phyloP scores from a whole-genome alignment of 495 filamentous ascomycete genomes.

The Hamigera avellanea region DNA sequence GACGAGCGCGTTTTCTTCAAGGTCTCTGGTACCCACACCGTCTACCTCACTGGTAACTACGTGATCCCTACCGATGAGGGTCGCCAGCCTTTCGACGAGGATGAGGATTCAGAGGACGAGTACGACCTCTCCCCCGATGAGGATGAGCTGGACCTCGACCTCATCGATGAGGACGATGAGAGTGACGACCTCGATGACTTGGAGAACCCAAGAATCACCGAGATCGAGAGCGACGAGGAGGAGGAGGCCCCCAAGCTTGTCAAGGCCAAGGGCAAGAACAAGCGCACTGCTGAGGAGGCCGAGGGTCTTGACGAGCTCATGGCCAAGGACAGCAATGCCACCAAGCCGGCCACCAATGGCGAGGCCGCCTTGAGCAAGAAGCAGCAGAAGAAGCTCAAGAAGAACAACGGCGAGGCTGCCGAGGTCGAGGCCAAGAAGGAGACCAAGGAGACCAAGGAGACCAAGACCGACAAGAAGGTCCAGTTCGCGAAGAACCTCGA shows the following conservation, averaged over 20 bases:
- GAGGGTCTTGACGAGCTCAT: conserved; percentile 63
- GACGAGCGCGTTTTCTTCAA: conserved; percentile 84
- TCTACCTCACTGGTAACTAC: conserved; percentile 95
- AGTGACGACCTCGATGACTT: conserved; percentile 77
- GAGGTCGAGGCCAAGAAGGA: conserved; percentile 44
- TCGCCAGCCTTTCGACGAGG: conserved; percentile 41
- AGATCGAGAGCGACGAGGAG: conserved; percentile 77
- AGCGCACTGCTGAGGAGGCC: conserved; percentile 59
- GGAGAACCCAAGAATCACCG: conserved; percentile 68
- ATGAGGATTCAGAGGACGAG: conserved; percentile 58
- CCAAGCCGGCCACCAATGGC: conserved; percentile 43
- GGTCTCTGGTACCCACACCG: conserved; percentile 76
- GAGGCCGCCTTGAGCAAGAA: conserved; percentile 75
- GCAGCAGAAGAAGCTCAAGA: conserved; percentile 97
- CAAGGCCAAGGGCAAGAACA: conserved; percentile 68
- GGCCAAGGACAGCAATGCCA: conserved; percentile 52
- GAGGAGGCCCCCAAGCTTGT: conserved; percentile 69
- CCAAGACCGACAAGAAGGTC: conserved; percentile 77
- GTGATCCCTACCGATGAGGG: conserved; percentile 49
- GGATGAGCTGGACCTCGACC: conserved; percentile 44
- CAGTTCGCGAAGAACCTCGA: conserved; percentile 98
- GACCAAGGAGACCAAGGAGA: conserved; percentile 28
- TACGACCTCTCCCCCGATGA: conserved; percentile 76
- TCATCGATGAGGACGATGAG: conserved; percentile 57
- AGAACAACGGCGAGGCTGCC: conserved; percentile 82